Base-by-base conservation (phyloP, 148 eudicot genomes). In the Diospyros kaki region DNA sequence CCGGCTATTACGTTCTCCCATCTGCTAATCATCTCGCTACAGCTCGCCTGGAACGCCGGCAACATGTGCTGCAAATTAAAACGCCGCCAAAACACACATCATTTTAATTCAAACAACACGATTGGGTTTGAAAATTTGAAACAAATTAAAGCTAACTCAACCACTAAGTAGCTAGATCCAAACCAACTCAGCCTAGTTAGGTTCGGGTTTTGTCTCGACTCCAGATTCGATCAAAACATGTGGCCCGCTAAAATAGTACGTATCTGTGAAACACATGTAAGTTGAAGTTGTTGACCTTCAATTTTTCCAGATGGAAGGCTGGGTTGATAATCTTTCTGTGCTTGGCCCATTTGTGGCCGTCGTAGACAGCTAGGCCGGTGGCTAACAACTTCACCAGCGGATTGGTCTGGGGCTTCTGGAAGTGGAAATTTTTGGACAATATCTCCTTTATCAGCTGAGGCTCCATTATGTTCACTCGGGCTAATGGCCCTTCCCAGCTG, bases 311-410 rank as follows among this genome's bases (percentile, higher is more conserved):
- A 73, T 68, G 81, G 65, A 81, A 81, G 53, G 77, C 84, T 0
- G 77, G 84, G 63, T 63, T 81, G 70, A 81, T 68, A n/a, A 81
- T 69, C 63, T 73, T 81, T 50, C 80, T 68, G 55, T 81, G 84
- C 48, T 73, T 68, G 39, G 67, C 51, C 84, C 84, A 81, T 54
- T 77, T 45, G 14, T 77, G 78, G 9, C 74, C 80, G 8, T 81
- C 80, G 28, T 68, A 39, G 65, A 2, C 48, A 2, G 68, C 65
- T 45, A 81, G 40, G 13, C 84, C 84, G 54, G 28, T 8, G 7
- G 42, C 42, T 17, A 81, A 56, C 46, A 77, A 28, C 58, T 28
- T 81, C 1, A 39, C 1, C 4, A 67, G 48, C 10, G 80, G 84
- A 58, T 68, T 77, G 2, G 2, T 1, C 62, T 11, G 48, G 59